Percentiles rank a stretch among this genome's conserved stretches.
phyloP scores from a whole-genome alignment of 176 grass and related monocot species.

The Pontederia crassipes region DNA sequence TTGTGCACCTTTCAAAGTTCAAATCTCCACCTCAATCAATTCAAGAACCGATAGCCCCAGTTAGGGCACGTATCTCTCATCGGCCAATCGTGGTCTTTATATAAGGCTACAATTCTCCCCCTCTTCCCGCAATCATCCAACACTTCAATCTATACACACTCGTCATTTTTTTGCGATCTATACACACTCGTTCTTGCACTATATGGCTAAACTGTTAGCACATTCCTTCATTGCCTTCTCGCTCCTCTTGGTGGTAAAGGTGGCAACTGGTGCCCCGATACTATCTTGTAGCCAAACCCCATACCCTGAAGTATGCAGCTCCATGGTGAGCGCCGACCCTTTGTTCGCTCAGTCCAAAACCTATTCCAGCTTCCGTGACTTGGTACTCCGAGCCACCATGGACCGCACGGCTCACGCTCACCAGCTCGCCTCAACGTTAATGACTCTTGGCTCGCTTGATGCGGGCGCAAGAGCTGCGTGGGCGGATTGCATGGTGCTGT shows the following conservation, averaged over 20 bases:
- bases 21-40: too few relatives aligned
- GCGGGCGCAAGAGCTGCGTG: not conserved
- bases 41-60: too few relatives aligned
- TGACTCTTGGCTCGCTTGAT: not conserved
- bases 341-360: slow-evolving; percentile 5
- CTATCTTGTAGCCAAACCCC: slow-evolving; percentile 16
- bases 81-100: not conserved
- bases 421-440: not conserved
- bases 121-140: not conserved
- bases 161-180: too few relatives aligned
- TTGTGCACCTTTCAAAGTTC: too few relatives aligned
- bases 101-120: not conserved
- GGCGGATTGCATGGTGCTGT: slow-evolving; percentile 14
- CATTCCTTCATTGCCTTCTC: not conserved
- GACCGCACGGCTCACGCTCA: not conserved
- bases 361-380: not conserved
- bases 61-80: too few relatives aligned
- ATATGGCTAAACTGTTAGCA: not conserved
- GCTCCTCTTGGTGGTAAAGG: not conserved
- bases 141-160: not conserved
- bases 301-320: slow-evolving; percentile 11
- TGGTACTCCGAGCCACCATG: slow-evolving; percentile 9
- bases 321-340: not conserved
- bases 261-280: slow-evolving; percentile 1
- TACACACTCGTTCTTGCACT: too few relatives aligned